Evolutionary conservation across 345 rosid genomes (phyloP).

Genomic region (Fremontodendron californicum): DNA sequence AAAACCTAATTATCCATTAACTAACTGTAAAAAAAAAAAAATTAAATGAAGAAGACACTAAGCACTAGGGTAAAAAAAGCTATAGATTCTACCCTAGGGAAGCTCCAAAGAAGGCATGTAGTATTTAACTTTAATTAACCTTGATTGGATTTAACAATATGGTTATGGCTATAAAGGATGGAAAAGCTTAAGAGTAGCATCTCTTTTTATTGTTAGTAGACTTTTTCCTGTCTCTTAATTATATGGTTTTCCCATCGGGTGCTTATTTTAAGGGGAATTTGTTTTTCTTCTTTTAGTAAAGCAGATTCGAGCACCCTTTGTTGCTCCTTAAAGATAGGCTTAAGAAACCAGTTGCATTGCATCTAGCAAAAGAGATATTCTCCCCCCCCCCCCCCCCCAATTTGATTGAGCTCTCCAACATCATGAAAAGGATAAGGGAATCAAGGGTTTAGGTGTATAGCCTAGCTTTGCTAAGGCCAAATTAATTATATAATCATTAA

Average conservation of each 20-base stretch:
- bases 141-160: neutral
- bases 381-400: neutral
- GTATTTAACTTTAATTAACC: neutral
- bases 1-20: neutral
- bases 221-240: neutral
- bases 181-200: neutral
- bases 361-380: neutral
- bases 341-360: slow-evolving; percentile 8
- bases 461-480: neutral
- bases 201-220: neutral
- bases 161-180: neutral
- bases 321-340: neutral
- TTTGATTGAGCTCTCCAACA: neutral
- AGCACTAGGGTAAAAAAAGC: neutral
- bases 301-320: slow-evolving; percentile 6
- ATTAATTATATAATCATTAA: neutral
- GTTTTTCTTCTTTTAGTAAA: neutral
- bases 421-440: slow-evolving; percentile 8
- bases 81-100: neutral
- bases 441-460: neutral
- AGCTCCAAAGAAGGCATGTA: neutral
- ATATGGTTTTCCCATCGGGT: neutral
- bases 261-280: neutral
- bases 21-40: neutral
- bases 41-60: neutral